Conservation (phyloP, 352 stramenopile genomes). For the Peronospora farinosa region DNA sequence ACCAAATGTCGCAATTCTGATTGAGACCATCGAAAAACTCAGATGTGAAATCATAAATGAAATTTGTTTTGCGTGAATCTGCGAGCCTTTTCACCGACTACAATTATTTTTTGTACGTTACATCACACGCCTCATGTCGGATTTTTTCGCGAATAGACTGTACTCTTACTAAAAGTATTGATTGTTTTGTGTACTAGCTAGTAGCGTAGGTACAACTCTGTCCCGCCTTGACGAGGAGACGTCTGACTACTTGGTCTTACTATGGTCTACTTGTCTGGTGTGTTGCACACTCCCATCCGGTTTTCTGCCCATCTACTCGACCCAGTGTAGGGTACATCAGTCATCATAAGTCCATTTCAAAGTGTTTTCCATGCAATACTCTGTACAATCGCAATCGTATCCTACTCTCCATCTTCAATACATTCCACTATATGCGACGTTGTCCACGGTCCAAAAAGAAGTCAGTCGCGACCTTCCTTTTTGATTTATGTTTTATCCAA, state of each 20-base stretch:
- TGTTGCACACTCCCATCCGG: constrained; percentile 10
- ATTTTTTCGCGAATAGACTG: too few species aligned
- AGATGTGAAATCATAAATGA: too few species aligned
- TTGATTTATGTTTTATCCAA: constrained; percentile 20
- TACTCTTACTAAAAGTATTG: not conserved
- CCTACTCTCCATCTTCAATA: not conserved
- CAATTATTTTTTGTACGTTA: too few species aligned
- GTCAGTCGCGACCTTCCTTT: constrained; percentile 20
- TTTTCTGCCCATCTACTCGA: constrained; percentile 11
- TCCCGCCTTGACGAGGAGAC: constrained; percentile 7
- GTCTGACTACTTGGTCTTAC: constrained; percentile 6
- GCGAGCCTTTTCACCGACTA: too few species aligned
- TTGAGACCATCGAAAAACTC: too few species aligned
- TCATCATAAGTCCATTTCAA: constrained; percentile 5
- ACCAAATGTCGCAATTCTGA: too few species aligned
- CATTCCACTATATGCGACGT: constrained; percentile 10
- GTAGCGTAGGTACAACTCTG: too few species aligned
- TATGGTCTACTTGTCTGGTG: constrained; percentile 11
- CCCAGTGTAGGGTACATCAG: constrained; percentile 8
- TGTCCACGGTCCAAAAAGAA: constrained; percentile 2
- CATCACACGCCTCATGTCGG: too few species aligned
- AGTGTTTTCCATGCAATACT: not conserved
- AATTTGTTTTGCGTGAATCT: too few species aligned
- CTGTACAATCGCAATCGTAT: not conserved
- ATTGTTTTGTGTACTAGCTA: not conserved